Evolutionary conservation across 129 eudicot genomes (phyloP), one percentile per base, ranked within the genome.

Genomic region (Saussurea involucrata): DNA sequence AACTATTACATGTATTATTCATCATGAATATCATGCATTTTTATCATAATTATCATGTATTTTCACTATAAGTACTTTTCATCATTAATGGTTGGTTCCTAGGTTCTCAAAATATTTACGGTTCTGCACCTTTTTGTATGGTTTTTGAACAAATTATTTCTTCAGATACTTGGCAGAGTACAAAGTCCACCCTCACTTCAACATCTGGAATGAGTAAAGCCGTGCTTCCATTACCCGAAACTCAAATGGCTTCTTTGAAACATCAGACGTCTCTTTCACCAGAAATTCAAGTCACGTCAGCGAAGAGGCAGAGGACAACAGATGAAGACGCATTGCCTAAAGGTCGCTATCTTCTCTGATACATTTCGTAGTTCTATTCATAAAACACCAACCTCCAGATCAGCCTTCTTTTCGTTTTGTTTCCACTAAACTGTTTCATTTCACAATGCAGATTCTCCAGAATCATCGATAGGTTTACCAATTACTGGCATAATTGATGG

Each of bases 401-500:
- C 21, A 4, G n/a, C 21, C 1, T 4, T 8, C 17, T 53, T 40
- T 53, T n/a, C 24, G 22, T 53, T 53, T n/a, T 46, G 21, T 53
- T 53, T 1, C 6, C 17, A 5, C n/a, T 53, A 22, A 76, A 58
- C 24, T n/a, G 5, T 73, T 63, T 3, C 31, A 5, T 68, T 44
- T 63, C 44, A 71, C 57, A 42, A 42, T 78, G 84, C 80, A 72
- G 82, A 78, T 78, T 68, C 76, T 64, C 63, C 67, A 55, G 83
- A 78, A 44, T 69, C 91, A 68, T 32, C 89, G 55, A 72, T 82
- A 20, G 90, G 89, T 53, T 65, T 84, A 22, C 77, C 90, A 2
- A 89, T 95, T 73, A 73, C 79, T 7, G 98, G 97, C 1, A 85
- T 91, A 63, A 88, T 91, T 5, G 96, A 95, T 28, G 97, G 96